Evolutionary conservation across 1,284 basidiomycete species (phyloP), one percentile per base, ranked within the genome.

Genomic region (Rhodotorula sp.): DNA sequence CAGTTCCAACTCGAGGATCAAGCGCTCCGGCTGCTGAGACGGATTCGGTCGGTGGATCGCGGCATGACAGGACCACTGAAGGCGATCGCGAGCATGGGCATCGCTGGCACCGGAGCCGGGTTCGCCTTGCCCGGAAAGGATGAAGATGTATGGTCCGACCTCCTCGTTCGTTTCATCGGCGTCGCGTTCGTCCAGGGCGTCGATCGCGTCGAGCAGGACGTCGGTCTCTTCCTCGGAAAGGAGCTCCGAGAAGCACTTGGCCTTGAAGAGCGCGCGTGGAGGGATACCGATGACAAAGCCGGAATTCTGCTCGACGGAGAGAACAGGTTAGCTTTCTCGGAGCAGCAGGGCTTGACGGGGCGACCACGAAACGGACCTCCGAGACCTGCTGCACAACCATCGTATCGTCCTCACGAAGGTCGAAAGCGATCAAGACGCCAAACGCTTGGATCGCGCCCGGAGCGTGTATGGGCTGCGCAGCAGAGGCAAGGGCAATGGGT

Each of bases 381-480:
- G 92, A 94, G 0, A 90, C 90, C 78, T 93, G 92, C 16, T 89
- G 85, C 23, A 94, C 89, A 3, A 85, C 76, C 45, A 93, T 81
- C 14, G 84, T 83, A 15, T 85, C 88, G 4, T 83, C 82, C 2
- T 89, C 87, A 45, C 86, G 82, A 77, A 92, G 87, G 72, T 90
- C 87, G 2, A 93, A 82, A 0, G 87, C 90, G 62, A 95, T 85
- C 23, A 94, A 84, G 1, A 93, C 89, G 15, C 92, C 92, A 78
- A 91, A 95, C 0, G 88, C 88, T 81, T 95, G 92, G 0, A 94
- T 86, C 0, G 92, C 89, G 3, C 92, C 92, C 5, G 92, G 92
- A 0, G 89, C 89, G 16, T 88, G 87, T 64, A 95, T 94, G 0
- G 92, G 92, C 88, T 76, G 62, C 15, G 4, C 12, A 26, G 28